Evolutionary conservation across 306 rosid species (phyloP), one percentile per base, ranked within the genome.

Genomic region (Sesbania bispinosa): DNA sequence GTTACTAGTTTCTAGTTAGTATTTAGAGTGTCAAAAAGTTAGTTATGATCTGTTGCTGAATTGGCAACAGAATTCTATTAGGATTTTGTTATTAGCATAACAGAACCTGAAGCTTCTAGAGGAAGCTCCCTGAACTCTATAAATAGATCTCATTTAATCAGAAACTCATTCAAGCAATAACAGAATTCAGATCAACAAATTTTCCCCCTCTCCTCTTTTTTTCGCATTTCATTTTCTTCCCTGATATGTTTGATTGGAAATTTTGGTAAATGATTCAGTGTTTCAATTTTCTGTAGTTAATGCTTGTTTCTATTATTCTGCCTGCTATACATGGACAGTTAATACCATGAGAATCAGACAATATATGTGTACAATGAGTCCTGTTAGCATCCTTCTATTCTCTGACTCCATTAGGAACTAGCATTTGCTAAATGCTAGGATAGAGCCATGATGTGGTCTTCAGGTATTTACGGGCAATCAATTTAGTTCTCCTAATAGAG

Each of bases 341-440:
- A 19, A 47, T 47, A 19, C 52, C n/a, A 19, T 39, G 60, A 38
- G 27, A 38, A 58, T 33, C 52, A 39, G 41, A 39, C 45, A 27
- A 73, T 67, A 30, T 60, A 26, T 18, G 24, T n/a, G 63, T 24
- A 41, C 16, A 38, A 7, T 7, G 38, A 41, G 30, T 60, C 36
- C 35, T 68, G 30, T 32, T 74, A 38, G 55, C 24, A 23, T 43
- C 45, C 5, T 57, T 57, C 19, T 58, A 24, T 10, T 36, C 43
- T 39, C 14, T 66, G 71, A 62, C 62, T 66, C 33, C 26, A 21
- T 48, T 29, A 60, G 35, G 63, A 59, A 63, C 48, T 59, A 59
- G 57, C 68, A 61, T 50, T 60, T 38, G 58, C 51, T 62, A n/a
- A n/a, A n/a, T n/a, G n/a, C n/a, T n/a, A 10, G 62, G 50, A 65